Evolutionary conservation across 192 early-diverging fungal genomes (phyloP), one percentile per base, ranked within the genome.

Genomic region (Umbelopsis isabellina): DNA sequence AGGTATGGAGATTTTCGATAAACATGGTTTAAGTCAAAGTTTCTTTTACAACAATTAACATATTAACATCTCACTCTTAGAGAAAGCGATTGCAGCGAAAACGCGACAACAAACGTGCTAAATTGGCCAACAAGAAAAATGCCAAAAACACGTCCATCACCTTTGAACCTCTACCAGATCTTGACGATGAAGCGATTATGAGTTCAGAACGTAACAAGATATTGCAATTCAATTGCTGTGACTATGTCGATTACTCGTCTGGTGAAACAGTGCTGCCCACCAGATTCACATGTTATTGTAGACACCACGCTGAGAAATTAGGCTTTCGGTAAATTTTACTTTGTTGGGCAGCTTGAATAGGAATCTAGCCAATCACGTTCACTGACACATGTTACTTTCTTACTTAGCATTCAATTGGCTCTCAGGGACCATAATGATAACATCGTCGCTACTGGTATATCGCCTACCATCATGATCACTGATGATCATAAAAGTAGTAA

Each of bases 401-500:
- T 65, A 53, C 2, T 11, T 68, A 88, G 89, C 74, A 74, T 95
- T 47, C 90, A 91, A 69, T 85, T 94, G 72, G 85, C 86, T 44
- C 75, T 91, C 53, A 78, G 76, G 15, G 91, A 95, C 73, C 50
- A 80, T 49, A 75, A 75, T 51, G 80, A 84, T 58, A 72, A 74
- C 23, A 83, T 90, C 33, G 73, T 94, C 37, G 92, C 91, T 13
- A 87, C 86, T 45, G 90, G 89, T 22, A 79, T 92, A 33, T 92
- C 92, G 49, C 88, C 92, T 44, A 91, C 92, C 1, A 93, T 95
- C 47, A 87, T 94, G 84, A 93, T 95, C 66, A 95, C 93, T 15
- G 93, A 95, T 70, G 93, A 95, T 78, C 93, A 95, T 83, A 95
- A 95, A 79, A 92, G 90, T 21, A 83, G 86, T 11, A 93, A 93